Percentiles rank a stretch among this genome's conserved stretches.
Conservation (phyloP, 1,139 yeast genomes). For the Sugiyamaella novakii region DNA sequence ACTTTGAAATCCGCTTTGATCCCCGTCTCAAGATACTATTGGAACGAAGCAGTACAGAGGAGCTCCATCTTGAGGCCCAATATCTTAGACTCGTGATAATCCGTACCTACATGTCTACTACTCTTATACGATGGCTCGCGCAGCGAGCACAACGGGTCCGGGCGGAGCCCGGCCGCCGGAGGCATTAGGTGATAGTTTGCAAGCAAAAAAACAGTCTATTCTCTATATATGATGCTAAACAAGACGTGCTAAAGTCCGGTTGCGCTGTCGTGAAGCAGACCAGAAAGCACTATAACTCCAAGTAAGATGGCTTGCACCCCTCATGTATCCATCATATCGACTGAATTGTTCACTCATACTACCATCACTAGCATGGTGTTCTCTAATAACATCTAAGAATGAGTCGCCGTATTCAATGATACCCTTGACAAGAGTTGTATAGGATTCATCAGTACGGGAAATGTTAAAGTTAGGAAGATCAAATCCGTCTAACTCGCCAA, state of each 20-base stretch:
- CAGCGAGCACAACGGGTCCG: slow-evolving; percentile 2
- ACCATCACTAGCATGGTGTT: slow-evolving; percentile 72
- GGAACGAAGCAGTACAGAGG: no score
- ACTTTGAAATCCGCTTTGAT: no score
- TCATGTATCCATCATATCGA: slow-evolving; percentile 76
- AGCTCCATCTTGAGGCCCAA: no score
- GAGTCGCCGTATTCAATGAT: slow-evolving; percentile 63
- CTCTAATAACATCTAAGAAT: slow-evolving; percentile 67
- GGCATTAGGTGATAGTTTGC: no score
- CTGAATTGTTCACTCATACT: slow-evolving; percentile 88
- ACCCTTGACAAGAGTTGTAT: slow-evolving; percentile 26
- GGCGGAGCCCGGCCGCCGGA: slow-evolving; percentile 5
- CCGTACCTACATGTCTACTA: no score
- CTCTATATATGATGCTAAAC: slow-evolving; percentile 10
- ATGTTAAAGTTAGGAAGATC: slow-evolving; percentile 17
- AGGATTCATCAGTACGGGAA: slow-evolving; percentile 25
- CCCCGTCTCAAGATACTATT: no score
- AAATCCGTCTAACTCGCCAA: slow-evolving; percentile 27
- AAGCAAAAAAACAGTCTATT: slow-evolving; percentile 7
- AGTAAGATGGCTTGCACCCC: slow-evolving; percentile 84
- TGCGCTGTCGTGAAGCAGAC: slow-evolving; percentile 56
- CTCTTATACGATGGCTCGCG: no score
- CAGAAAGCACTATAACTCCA: slow-evolving; percentile 90
- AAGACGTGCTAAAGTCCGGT: slow-evolving; percentile 21
- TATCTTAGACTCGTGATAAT: no score